These are phyloP conservation scores for Jatropha podagrica DNA, from an alignment of 441 rosid species.

Conservation along the genomic window DNA sequence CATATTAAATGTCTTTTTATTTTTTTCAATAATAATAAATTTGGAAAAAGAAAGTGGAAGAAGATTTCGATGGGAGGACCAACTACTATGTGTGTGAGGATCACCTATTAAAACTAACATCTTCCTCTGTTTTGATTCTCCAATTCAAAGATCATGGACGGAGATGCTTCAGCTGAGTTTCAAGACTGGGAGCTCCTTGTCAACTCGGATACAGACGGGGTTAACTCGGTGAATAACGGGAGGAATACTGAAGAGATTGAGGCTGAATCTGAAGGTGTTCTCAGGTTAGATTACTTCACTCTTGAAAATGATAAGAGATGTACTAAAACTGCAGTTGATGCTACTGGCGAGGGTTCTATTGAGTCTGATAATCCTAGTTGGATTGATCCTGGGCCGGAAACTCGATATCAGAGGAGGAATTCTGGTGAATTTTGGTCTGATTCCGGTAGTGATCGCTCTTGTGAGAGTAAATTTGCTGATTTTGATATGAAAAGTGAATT, in stretches of 20 bases:
- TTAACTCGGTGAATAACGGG: slow-evolving; percentile 25
- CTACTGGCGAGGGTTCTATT: slow-evolving; percentile 38
- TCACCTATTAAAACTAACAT: not conserved
- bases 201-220: slow-evolving; percentile 40
- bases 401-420: slow-evolving; percentile 39
- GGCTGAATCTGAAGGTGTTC: slow-evolving; percentile 54
- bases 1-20: no score
- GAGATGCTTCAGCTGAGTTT: slow-evolving; percentile 28
- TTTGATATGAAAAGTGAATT: slow-evolving; percentile 31
- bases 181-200: slow-evolving; percentile 75
- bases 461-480: slow-evolving; percentile 45
- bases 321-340: slow-evolving; percentile 22
- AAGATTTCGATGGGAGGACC: not conserved
- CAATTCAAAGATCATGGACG: slow-evolving; percentile 29
- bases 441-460: slow-evolving; percentile 66
- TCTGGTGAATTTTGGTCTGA: slow-evolving; percentile 70
- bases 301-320: slow-evolving; percentile 45
- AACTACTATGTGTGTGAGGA: not conserved
- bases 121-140: not conserved
- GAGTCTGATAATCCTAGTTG: slow-evolving; percentile 74
- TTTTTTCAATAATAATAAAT: no score
- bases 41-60: not conserved
- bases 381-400: slow-evolving; percentile 62
- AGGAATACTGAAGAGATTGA: slow-evolving; percentile 43
- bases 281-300: slow-evolving; percentile 74